Evolutionary conservation across 257 asterid genomes (phyloP), one percentile per base, ranked within the genome.

Genomic region (Nicotiana paniculata): DNA sequence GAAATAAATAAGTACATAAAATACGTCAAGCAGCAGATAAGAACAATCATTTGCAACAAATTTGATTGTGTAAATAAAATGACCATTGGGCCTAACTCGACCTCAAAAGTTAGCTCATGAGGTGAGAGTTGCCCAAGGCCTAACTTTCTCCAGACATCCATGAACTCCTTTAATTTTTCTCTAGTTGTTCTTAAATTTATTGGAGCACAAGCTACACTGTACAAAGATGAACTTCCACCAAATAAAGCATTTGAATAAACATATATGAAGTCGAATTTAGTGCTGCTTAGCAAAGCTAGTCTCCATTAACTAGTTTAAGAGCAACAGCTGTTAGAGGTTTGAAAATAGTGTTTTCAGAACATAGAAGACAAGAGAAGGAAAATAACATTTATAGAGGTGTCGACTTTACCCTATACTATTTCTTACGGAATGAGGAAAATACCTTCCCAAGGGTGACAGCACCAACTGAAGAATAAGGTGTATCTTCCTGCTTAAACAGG

Each of bases 391-490:
- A 59, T 58, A 32, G 32, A 77, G 48, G 63, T 83, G 16, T 28
- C 4, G 28, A 28, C 8, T 75, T 75, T 8, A 46, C 15, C 13
- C 7, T 33, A 51, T 64, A 28, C 30, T 28, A 63, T 11, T 81
- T 48, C 6, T 32, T 68, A 16, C 15, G 77, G 76, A 66, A 81
- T 75, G 80, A 75, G 80, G 43, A 58, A 24, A 18, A 58, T 93
- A 91, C 97, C 97, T 91, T 86, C 81, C 88, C 88, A 77, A 86
- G 83, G 0, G 87, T 89, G 84, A 87, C 63, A 51, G 86, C 85
- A 79, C 87, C 84, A 84, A 89, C 88, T 90, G 90, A 86, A 58
- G 95, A 84, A 84, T 88, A 88, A 72, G 85, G 70, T 80, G 82
- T 37, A 79, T 83, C 85, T 69, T 86, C 67, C 94, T 90, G 93